A percentile compares a stretch with the other conserved stretches of the same genome.
Evolutionary conservation across 2,329 filamentous ascomycete species (phyloP).

Genomic region (Apiospora arundinis): DNA sequence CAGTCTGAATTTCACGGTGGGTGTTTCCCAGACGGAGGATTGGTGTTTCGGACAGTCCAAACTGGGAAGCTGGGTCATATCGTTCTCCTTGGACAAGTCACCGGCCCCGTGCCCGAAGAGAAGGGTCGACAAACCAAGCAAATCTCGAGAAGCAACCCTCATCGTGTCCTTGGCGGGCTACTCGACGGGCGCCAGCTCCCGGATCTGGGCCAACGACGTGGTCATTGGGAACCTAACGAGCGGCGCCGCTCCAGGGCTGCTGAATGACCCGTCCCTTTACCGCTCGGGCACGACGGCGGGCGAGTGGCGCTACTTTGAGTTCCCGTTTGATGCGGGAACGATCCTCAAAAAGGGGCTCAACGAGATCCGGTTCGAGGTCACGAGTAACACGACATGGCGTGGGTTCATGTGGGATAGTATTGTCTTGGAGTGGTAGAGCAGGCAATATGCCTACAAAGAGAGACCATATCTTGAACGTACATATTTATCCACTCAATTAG

Average conservation of each 20-base stretch:
- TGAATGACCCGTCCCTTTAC: slow-evolving; percentile 54
- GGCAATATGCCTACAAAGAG: no score
- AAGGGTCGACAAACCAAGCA: no score
- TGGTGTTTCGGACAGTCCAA: slow-evolving; percentile 57
- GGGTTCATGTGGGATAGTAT: slow-evolving; percentile 40
- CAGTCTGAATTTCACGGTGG: slow-evolving; percentile 52
- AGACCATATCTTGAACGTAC: no score
- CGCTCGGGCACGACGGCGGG: slow-evolving; percentile 53
- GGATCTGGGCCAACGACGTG: slow-evolving; percentile 48
- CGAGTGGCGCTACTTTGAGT: slow-evolving; percentile 55
- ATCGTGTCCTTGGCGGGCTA: slow-evolving; percentile 53
- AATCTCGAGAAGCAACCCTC: slow-evolving; percentile 40
- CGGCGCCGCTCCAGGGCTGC: slow-evolving; percentile 33
- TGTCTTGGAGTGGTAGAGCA: slow-evolving; percentile 35
- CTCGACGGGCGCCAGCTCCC: slow-evolving; percentile 46
- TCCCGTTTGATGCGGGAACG: slow-evolving; percentile 31
- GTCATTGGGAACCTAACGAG: slow-evolving; percentile 50
- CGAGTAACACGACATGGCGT: slow-evolving; percentile 36
- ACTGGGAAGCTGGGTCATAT: slow-evolving; percentile 44
- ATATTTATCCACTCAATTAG: no score
- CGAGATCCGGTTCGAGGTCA: slow-evolving; percentile 34
- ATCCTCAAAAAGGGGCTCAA: slow-evolving; percentile 33
- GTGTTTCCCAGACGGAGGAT: slow-evolving; percentile 44
- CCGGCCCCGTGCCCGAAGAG: not conserved
- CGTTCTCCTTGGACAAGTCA: slow-evolving; percentile 33